A percentile compares a stretch with the other conserved stretches of the same genome.
These are phyloP conservation scores for Sungouiella blattae DNA, from an alignment of 805 yeast genomes.

Conservation along the genomic window DNA sequence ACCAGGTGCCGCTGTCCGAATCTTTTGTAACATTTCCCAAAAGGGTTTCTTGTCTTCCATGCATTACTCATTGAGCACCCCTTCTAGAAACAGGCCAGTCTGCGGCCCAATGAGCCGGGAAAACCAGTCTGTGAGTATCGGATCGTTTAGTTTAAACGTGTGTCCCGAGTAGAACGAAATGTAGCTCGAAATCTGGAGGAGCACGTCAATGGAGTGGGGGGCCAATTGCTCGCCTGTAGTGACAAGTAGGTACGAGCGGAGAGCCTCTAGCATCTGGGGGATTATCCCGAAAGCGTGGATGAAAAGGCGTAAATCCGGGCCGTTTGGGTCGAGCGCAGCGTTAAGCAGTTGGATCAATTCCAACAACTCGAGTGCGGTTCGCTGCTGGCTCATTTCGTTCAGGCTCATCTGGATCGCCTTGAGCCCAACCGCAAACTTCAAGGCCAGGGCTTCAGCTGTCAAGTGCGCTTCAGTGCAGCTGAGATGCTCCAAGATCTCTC, in stretches of 20 bases:
- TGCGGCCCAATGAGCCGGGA: slow-evolving; percentile 3
- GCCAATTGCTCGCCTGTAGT: slow-evolving; percentile 1
- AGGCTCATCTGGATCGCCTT: slow-evolving; percentile 4
- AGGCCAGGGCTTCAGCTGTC: background rate
- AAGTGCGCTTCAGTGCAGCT: too few species aligned
- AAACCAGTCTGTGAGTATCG: slow-evolving; percentile 8
- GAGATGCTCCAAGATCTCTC: too few species aligned
- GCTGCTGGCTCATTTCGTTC: background rate
- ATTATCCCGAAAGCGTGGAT: slow-evolving; percentile 1
- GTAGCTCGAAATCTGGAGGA: slow-evolving; percentile 6
- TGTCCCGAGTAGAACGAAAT: slow-evolving; percentile 1
- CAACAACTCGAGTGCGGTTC: slow-evolving; percentile 5
- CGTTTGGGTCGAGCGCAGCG: background rate
- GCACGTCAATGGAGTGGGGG: slow-evolving; percentile 5
- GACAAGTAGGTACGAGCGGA: slow-evolving; percentile 6
- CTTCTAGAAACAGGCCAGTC: background rate
- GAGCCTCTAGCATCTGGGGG: slow-evolving; percentile 5
- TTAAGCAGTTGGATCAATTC: slow-evolving; percentile 3
- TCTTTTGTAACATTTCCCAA: too few species aligned
- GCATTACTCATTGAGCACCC: too few species aligned
- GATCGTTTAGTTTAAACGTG: background rate
- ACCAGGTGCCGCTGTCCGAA: too few species aligned
- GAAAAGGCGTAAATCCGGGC: background rate
- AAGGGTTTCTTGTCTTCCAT: too few species aligned
- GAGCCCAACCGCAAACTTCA: slow-evolving; percentile 2